Conservation (phyloP, 2,329 filamentous ascomycete species). For the Botrytis fabae region DNA sequence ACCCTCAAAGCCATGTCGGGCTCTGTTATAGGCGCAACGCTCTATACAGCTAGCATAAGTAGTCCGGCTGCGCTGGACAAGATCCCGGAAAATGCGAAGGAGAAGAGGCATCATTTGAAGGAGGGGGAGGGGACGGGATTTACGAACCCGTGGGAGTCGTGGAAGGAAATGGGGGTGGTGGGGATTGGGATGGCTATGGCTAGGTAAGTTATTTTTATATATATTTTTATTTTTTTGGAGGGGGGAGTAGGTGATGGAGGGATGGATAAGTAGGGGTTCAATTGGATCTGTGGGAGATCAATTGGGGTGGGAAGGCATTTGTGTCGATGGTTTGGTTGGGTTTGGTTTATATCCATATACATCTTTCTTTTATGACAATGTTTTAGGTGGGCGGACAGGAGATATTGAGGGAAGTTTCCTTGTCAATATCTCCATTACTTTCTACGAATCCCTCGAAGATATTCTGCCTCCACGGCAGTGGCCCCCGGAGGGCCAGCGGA, state of each 20-base stretch:
- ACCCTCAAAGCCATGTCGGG: conserved; percentile 29
- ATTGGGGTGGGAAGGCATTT: not conserved
- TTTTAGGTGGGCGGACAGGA: not conserved
- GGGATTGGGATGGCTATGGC: conserved; percentile 44
- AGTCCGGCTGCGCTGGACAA: conserved; percentile 33
- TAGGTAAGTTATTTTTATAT: conserved; percentile 38
- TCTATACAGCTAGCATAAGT: conserved; percentile 35
- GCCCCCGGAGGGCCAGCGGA: not conserved
- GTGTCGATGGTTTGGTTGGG: not conserved
- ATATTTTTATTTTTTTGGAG: not conserved
- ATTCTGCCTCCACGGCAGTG: not conserved
- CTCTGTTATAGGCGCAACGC: conserved; percentile 29
- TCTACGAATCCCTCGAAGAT: not conserved
- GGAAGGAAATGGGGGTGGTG: conserved; percentile 41
- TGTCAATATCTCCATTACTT: not conserved
- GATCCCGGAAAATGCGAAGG: conserved; percentile 41
- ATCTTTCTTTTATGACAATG: not conserved
- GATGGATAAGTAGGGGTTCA: not conserved
- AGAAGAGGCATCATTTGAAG: conserved; percentile 52
- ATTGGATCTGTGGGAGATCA: not conserved
- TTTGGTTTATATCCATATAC: not conserved
- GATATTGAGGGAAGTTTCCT: not conserved
- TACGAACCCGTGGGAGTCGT: conserved; percentile 59
- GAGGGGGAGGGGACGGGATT: conserved; percentile 54
- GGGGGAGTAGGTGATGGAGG: not conserved